phyloP scores from a whole-genome alignment of 768 basidiomycete genomes.

The Russula vinacea region DNA sequence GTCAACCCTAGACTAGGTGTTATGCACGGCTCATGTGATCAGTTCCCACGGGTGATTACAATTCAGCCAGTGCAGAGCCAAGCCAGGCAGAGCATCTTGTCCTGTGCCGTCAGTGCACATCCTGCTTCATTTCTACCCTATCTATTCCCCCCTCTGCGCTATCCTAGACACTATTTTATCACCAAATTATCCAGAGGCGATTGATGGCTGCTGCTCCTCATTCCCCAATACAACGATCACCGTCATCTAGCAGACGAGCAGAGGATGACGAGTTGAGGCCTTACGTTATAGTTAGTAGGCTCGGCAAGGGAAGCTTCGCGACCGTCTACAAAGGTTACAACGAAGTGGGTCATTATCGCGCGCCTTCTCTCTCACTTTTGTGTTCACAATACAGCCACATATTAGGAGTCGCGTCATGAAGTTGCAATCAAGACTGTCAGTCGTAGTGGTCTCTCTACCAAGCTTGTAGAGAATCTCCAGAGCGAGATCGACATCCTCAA shows the following conservation, averaged over 20 bases:
- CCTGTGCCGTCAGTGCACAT: background rate
- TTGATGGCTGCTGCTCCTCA: constrained; percentile 15
- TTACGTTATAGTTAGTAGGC: constrained; percentile 70
- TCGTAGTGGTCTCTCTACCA: constrained; percentile 80
- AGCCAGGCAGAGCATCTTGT: background rate
- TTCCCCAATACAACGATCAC: constrained; percentile 6
- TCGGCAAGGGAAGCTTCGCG: constrained; percentile 92
- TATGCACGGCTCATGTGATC: background rate
- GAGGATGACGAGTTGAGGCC: constrained; percentile 74
- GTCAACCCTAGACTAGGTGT: constrained; percentile 3
- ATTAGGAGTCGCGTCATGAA: constrained; percentile 67
- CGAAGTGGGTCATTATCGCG: constrained; percentile 52
- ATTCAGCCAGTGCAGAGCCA: background rate
- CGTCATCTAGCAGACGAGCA: constrained; percentile 28
- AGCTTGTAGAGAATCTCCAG: constrained; percentile 96
- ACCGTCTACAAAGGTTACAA: constrained; percentile 94
- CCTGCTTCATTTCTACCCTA: background rate
- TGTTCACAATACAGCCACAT: constrained; percentile 4
- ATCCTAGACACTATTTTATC: background rate
- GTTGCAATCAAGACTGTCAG: constrained; percentile 96
- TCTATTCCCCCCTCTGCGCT: background rate
- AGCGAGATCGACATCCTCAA: constrained; percentile 97
- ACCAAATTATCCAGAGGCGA: background rate
- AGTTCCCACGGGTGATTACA: constrained; percentile 1
- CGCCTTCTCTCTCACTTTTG: background rate